A percentile compares a stretch with the other conserved stretches of the same genome.
Conservation (phyloP, 202 grass and related monocot species). For the Hordeum pubiflorum region DNA sequence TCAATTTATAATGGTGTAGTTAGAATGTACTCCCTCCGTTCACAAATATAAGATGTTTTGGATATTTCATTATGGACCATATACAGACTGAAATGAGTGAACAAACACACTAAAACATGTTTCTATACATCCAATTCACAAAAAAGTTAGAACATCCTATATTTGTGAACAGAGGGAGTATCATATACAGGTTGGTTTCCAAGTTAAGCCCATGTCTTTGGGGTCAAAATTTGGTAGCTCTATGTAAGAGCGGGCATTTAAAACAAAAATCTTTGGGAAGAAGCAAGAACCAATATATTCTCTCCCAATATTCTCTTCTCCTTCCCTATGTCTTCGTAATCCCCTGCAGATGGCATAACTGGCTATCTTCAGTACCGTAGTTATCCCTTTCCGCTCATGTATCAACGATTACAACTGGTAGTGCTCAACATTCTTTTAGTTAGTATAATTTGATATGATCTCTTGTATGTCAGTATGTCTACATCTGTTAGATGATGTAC, state of each 20-base stretch:
- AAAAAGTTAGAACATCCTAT: too few relatives aligned
- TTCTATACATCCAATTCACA: too few relatives aligned
- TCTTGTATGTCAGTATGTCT: not conserved
- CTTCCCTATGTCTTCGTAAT: not conserved
- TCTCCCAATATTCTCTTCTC: not conserved
- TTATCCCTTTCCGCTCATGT: not conserved
- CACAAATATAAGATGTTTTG: too few relatives aligned
- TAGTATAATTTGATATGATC: constrained; percentile 9
- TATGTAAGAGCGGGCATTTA: not conserved
- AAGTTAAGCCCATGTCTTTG: not conserved
- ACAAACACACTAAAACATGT: too few relatives aligned
- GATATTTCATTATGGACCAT: too few relatives aligned
- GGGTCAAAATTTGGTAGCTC: not conserved
- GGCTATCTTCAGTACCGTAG: not conserved
- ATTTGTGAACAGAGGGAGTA: not conserved
- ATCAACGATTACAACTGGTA: not conserved
- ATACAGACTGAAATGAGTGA: too few relatives aligned
- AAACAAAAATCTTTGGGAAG: not conserved
- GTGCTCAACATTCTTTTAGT: not conserved
- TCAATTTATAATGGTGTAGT: not conserved
- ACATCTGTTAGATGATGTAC: not conserved
- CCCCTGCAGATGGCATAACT: not conserved
- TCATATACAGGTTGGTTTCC: not conserved
- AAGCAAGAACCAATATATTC: not conserved
- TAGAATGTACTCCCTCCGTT: not conserved